Evolutionary conservation across 2,329 filamentous ascomycete genomes (phyloP), one percentile per base, ranked within the genome.

Genomic region (Cytospora piceicola): DNA sequence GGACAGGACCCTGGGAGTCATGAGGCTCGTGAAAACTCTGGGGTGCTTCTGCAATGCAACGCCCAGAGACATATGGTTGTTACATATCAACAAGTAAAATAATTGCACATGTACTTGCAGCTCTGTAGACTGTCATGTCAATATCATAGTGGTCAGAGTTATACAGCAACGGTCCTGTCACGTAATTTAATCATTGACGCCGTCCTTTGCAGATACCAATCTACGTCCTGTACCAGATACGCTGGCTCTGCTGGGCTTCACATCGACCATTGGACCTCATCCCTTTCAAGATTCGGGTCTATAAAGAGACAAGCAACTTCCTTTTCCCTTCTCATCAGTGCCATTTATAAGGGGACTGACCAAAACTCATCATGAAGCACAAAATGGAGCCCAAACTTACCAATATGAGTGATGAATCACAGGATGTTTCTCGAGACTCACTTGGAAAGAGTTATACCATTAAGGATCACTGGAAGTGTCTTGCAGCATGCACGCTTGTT

Each of bases 401-500:
- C 11, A 54, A 53, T 4, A 29, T 20, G 36, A 56, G 60, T 20
- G 57, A 58, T 30, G 57, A 52, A 51, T 54, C 61, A 3, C 52
- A 39, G 7, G 42, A 52, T 34, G 54, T 56, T 14, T 57, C 34
- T 7, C 22, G 24, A 1, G 22, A 32, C 17, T 6, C 57, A 12
- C 12, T 39, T 2, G 54, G 22, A 5, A 54, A 51, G 36, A 24
- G 12, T 2, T 64, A 67, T 17, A 22, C 36, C 4, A 69, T 76
- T 5, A 70, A 66, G 29, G 70, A 73, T 30, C 74, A 76, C 63
- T 75, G 73, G 73, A 75, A 72, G 49, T 74, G 73, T 20, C 69
- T 76, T 5, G 69, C 70, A 2, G 82, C 81, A 27, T 83, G 82
- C 64, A 79, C 80, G 0, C 72, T 84, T 0, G 77, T 83, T 20